Percentiles rank a stretch among this genome's conserved stretches.
Evolutionary conservation across 805 yeast species (phyloP).

Genomic region (Spathaspora passalidarum): DNA sequence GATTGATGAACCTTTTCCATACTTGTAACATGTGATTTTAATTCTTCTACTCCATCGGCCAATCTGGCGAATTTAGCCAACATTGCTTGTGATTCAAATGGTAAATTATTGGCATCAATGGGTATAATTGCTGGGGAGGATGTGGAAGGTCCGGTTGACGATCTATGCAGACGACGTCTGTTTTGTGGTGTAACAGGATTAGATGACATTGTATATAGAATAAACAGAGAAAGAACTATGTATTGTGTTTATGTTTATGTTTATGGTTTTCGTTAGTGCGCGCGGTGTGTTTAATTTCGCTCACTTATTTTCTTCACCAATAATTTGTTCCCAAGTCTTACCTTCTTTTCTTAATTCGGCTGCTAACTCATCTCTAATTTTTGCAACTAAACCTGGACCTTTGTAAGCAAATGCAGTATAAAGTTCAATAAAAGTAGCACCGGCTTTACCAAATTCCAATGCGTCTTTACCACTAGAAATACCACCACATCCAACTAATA

Average conservation of each 20-base stretch:
- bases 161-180: slow-evolving; percentile 22
- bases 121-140: slow-evolving; percentile 47
- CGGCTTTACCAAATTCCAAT: slow-evolving; percentile 86
- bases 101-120: slow-evolving; percentile 35
- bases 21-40: slow-evolving; percentile 57
- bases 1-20: slow-evolving; percentile 60
- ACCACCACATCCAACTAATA: slow-evolving; percentile 93
- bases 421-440: slow-evolving; percentile 84
- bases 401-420: slow-evolving; percentile 90
- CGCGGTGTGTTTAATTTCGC: too few species aligned
- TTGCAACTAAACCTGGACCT: slow-evolving; percentile 78
- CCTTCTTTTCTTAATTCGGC: slow-evolving; percentile 63
- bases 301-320: slow-evolving; percentile 51
- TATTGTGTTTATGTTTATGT: neutral
- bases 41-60: slow-evolving; percentile 49
- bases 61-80: slow-evolving; percentile 42
- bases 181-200: slow-evolving; percentile 2
- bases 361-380: slow-evolving; percentile 40
- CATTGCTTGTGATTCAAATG: slow-evolving; percentile 39
- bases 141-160: slow-evolving; percentile 38
- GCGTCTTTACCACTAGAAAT: slow-evolving; percentile 86
- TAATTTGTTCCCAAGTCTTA: slow-evolving; percentile 78
- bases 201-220: neutral
- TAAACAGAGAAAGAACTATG: neutral
- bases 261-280: neutral